Evolutionary conservation across 305 asterid genomes (phyloP).

Genomic region (Salvia sclarea): DNA sequence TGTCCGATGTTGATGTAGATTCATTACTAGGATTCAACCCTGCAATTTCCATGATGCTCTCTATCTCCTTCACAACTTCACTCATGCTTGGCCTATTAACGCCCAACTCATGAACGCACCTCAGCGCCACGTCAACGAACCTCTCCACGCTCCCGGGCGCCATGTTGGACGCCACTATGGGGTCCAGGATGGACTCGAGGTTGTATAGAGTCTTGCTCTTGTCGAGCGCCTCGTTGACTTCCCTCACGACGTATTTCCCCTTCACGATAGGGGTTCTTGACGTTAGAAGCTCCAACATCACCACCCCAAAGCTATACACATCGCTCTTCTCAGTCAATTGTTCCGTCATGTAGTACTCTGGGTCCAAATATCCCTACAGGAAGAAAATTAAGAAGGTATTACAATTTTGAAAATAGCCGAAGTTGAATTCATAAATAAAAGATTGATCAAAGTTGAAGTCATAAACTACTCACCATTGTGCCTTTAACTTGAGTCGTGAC

Average conservation of each 20-base stretch:
- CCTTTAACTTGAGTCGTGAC: conserved; percentile 71
- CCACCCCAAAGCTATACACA: conserved; percentile 60
- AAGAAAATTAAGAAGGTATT: not conserved
- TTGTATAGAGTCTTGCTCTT: conserved; percentile 49
- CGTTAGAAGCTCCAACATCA: conserved; percentile 53
- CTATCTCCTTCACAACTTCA: conserved; percentile 70
- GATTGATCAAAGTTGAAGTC: no score
- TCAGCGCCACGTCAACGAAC: conserved; percentile 60
- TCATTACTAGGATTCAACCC: conserved; percentile 48
- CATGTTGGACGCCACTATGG: conserved; percentile 36
- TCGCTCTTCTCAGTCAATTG: conserved; percentile 68
- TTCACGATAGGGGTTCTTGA: conserved; percentile 53
- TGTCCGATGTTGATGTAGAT: conserved; percentile 53
- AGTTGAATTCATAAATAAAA: no score
- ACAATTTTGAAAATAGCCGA: not conserved
- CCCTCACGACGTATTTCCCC: conserved; percentile 56
- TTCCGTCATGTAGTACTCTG: conserved; percentile 67
- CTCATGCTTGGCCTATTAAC: conserved; percentile 62
- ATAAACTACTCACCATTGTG: conserved; percentile 51
- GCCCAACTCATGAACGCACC: conserved; percentile 59
- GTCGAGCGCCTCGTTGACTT: conserved; percentile 46
- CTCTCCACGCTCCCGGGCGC: conserved; percentile 50
- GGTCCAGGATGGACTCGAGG: conserved; percentile 55
- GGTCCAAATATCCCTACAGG: conserved; percentile 68
- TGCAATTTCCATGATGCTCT: conserved; percentile 58